Base-by-base conservation (phyloP, 139 green algal species). In the Tetradesmus obliquus region DNA sequence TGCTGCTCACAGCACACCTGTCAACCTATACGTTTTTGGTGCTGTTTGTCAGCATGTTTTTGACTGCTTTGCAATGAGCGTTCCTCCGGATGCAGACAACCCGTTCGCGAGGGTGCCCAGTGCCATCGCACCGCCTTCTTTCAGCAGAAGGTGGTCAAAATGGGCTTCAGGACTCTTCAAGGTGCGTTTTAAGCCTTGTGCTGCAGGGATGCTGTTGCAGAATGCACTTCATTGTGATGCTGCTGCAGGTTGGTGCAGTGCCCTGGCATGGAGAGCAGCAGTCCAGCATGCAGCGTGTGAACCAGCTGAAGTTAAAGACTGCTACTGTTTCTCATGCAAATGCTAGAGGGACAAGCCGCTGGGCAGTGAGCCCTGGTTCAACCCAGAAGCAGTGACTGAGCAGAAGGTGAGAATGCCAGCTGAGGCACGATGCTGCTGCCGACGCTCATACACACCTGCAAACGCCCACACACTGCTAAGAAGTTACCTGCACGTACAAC, bases 291-390 rank as follows among this genome's bases (percentile, higher is more conserved):
- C 3, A 6, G 15, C 66, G n/a, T 76, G 17, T 19, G 7, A 10
- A 76, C 15, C 0, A 24, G 17, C 17, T 24, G 3, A n/a, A 13
- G n/a, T 20, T 71, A 13, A 6, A 17, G 1, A n/a, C 32, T 24
- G 62, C 1, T 24, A 13, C n/a, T 24, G 17, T 76, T 17, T 76
- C 66, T 76, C 5, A 6, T 76, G 66, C 12, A 19, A 19, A 17
- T 76, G 51, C 45, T 57, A 92, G 89, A 88, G 55, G 19, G 62
- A 92, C n/a, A 88, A 84, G 89, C 89, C 89, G 13, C 82, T 92
- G 51, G 89, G 89, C 54, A 85, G 82, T 22, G 89, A 92, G 69
- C 82, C 89, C 20, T 92, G 89, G 89, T 88, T 92, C 82, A 92
- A 92, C 24, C 89, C 89, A 53, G 89, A 92, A 22, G 62, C 53